These are phyloP conservation scores for Xylaria sp. DNA, from an alignment of 2,329 filamentous ascomycete genomes.

Conservation along the genomic window DNA sequence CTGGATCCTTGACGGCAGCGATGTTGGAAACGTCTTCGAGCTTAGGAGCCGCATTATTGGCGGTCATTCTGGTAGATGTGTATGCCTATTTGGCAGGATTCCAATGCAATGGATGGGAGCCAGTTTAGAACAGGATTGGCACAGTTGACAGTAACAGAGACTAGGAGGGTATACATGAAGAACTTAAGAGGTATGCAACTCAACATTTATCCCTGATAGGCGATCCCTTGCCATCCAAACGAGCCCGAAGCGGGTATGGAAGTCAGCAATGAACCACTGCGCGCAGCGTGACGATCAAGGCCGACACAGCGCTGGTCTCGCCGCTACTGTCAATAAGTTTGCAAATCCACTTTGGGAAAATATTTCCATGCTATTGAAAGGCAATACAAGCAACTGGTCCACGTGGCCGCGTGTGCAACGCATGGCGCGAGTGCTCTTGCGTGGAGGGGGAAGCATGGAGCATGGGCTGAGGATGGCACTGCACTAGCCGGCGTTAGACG, in stretches of 20 bases:
- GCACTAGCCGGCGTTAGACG: background rate
- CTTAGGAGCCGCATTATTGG: background rate
- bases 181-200: background rate
- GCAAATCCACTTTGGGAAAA: slow-evolving; percentile 7
- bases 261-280: background rate
- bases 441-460: slow-evolving; percentile 6
- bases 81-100: background rate
- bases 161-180: background rate
- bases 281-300: background rate
- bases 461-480: slow-evolving; percentile 17
- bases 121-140: too few relatives aligned
- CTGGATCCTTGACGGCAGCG: background rate
- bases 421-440: slow-evolving; percentile 11
- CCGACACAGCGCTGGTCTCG: slow-evolving; percentile 7
- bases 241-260: slow-evolving; percentile 18
- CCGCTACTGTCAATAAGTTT: slow-evolving; percentile 11
- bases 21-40: slow-evolving; percentile 13
- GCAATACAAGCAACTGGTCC: background rate
- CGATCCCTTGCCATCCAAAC: background rate
- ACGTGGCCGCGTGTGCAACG: background rate
- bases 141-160: background rate
- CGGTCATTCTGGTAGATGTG: slow-evolving; percentile 9
- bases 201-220: background rate
- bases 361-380: slow-evolving; percentile 12
- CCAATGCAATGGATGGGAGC: background rate